Evolutionary conservation across 2,329 filamentous ascomycete species (phyloP), one percentile per base, ranked within the genome.

Genomic region (Fonsecaea monophora): DNA sequence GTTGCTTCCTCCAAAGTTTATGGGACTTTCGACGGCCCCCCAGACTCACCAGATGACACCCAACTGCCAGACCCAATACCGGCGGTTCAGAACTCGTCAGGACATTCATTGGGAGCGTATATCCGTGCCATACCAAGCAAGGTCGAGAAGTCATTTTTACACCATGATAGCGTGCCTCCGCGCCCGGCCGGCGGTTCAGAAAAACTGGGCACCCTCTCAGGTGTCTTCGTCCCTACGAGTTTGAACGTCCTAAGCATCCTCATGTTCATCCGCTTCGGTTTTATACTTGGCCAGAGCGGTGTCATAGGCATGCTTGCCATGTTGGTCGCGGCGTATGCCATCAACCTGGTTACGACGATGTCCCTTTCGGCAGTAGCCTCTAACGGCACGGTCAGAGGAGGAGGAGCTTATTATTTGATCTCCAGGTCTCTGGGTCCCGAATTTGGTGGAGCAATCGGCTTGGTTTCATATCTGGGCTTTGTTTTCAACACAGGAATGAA

Each of bases 381-480:
- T 1, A 96, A 96, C 76, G 92, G 92, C 32, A 94, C 93, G 55
- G 92, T 96, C 64, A 89, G 92, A 73, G 92, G 92, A 13, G 92
- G 92, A 13, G 92, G 92, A 60, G 92, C 92, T 42, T 96, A 96
- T 76, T 96, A 94, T 74, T 82, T 96, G 64, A 96, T 96, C 65
- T 96, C 92, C 6, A 86, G 92, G 68, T 94, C 91, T 53, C 81
- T 96, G 3, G 92, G 92, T 0, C 92, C 92, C 6, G 92, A 96
- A 74, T 96, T 96, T 75, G 92, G 92, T 32, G 92, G 92, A 15
- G 92, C 91, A 1, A 96, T 96, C 70, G 92, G 92, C 1, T 85
- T 96, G 30, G 87, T 96, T 12, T 96, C 96, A 78, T 96, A 95
- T 76, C 82, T 96, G n/a, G 92, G 92, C n/a, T 91, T 92, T 70